Evolutionary conservation across 768 basidiomycete genomes (phyloP), one percentile per base, ranked within the genome.

Genomic region (Termitomyces heimii): DNA sequence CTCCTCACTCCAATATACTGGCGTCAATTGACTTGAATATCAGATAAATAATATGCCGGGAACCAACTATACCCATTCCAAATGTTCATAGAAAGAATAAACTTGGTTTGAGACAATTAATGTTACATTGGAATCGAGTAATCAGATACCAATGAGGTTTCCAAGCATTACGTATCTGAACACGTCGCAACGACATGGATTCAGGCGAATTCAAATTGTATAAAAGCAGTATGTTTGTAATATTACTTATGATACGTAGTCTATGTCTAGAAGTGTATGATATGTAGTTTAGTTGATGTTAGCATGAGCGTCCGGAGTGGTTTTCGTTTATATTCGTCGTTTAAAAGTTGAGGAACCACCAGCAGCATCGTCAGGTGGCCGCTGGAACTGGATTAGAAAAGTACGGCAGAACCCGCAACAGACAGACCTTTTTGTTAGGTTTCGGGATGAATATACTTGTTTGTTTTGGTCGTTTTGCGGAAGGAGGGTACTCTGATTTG

Each of bases 361-460:
- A 46, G 53, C 6, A 35, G 51, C 29, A 40, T 62, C 61, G 37
- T 60, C 48, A 20, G 59, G 49, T 16, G 63, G 66, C n/a, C 62
- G 62, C 60, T 64, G 40, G 9, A n/a, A 32, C 6, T 7, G 31
- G 2, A 28, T 62, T 16, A 47, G 37, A 29, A 31, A 44, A 9
- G n/a, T 22, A 12, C 12, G 39, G 5, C 6, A n/a, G 22, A 5
- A 18, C 18, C 13, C 16, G 29, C 34, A 16, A 22, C 29, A 31
- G 43, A 39, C 45, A 35, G 61, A 62, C 63, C 63, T 59, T 62
- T 51, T 70, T 66, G 66, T 81, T 83, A 28, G 55, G 44, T 64
- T 81, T 87, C 1, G 86, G 86, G 56, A 88, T 87, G 66, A 89
- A 88, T 55, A 88, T 69, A 39, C 60, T 76, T 0, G 74, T 71